Conservation (phyloP, 495 filamentous ascomycete species). For the Neurospora sp. region DNA sequence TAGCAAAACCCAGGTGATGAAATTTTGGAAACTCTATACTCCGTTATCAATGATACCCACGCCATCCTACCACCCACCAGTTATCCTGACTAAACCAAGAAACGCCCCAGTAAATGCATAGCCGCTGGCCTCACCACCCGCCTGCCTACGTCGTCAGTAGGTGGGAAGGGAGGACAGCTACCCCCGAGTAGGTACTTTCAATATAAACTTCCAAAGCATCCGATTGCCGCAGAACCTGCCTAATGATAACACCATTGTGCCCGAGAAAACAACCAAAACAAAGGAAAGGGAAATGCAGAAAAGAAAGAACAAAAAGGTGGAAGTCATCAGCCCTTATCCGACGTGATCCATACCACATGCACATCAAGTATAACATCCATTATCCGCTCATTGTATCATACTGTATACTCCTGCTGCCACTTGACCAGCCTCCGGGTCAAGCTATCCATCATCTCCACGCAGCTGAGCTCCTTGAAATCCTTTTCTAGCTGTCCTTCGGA, state of each 20-base stretch:
- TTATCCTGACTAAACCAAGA: not conserved
- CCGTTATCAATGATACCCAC: not conserved
- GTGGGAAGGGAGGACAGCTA: not conserved
- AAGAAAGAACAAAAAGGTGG: not conserved
- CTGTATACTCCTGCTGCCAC: slow-evolving; percentile 56
- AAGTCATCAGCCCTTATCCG: not conserved
- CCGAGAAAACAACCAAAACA: not conserved
- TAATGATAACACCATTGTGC: not conserved
- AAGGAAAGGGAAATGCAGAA: not conserved
- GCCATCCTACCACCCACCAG: not conserved
- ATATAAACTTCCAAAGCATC: not conserved
- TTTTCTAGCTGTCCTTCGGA: slow-evolving; percentile 17
- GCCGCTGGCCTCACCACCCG: not conserved
- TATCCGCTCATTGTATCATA: slow-evolving; percentile 9
- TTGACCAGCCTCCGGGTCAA: slow-evolving; percentile 64
- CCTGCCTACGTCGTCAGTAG: not conserved
- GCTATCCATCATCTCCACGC: slow-evolving; percentile 74
- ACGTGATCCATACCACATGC: not conserved
- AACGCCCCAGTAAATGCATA: not conserved
- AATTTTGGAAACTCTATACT: not conserved
- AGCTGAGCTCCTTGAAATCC: slow-evolving; percentile 58
- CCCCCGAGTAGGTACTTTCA: not conserved
- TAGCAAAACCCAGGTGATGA: not conserved
- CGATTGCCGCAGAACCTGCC: not conserved
- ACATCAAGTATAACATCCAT: not conserved